Evolutionary conservation across 2,329 filamentous ascomycete species (phyloP), one percentile per base, ranked within the genome.

Genomic region (Pseudogymnoascus sp.): DNA sequence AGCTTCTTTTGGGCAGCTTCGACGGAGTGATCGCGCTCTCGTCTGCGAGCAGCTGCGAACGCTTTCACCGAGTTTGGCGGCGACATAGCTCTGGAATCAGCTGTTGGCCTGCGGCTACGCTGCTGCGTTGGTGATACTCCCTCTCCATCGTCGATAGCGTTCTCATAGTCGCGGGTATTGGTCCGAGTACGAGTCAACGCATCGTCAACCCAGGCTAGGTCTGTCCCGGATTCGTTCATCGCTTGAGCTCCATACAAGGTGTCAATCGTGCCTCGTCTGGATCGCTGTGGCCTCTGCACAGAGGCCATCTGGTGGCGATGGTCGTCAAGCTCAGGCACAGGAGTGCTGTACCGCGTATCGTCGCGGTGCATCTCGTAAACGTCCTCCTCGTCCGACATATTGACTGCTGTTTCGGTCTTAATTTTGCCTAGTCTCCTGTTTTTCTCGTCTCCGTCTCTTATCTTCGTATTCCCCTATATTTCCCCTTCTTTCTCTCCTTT

Each of bases 51-150:
- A 69, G 94, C 90, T 15, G 94, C 94, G 74, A 99, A 99, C 3
- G 94, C 94, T 73, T 97, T 96, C 59, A 99, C 91, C 0, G 94
- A 99, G 74, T 97, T 99, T 6, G 94, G 94, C 9, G 93, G 93
- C 5, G 94, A 97, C 2, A 84, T 78, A 1, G 90, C 91, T 61
- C 90, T 82, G 57, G 82, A 84, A 20, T 83, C 81, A 22, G 76
- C 73, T 1, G 82, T 83, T 70, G 70, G 22, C 61, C 82, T 80
- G 14, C 83, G 82, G 62, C 75, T 76, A 37, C 76, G 79, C 6
- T 75, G 73, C 33, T 70, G 66, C 15, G 71, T 71, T 6, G 76
- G 75, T n/a, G 80, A 79, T 6, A 72, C 65, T 20, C 76, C 76
- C 12, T 75, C 76, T 66, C 75, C 80, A 41, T 89, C 87, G 60